Evolutionary conservation across 2,329 filamentous ascomycete genomes (phyloP), one percentile per base, ranked within the genome.

Genomic region (Monosporascus ibericus): DNA sequence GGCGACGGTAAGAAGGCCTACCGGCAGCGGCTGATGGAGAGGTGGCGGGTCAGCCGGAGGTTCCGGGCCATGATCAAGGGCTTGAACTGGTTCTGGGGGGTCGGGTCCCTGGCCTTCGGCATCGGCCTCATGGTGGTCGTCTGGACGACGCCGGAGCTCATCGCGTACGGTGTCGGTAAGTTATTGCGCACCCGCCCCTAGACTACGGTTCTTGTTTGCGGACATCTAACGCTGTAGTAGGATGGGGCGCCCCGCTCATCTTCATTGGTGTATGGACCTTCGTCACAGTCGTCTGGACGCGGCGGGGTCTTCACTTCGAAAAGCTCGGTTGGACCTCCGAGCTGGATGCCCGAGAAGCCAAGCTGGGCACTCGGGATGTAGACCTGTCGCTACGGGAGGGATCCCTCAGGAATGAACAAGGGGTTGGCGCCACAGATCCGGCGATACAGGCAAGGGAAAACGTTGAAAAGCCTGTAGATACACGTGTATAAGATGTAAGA

Each of bases 41-140:
- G 80, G 55, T 83, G 82, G 56, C 69, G 76, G 14, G 75, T 75
- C 3, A 83, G 79, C 52, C 73, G 73, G 51, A 71, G 73, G 50
- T 83, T 84, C 59, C 70, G 79, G 44, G 69, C 69, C 27, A 76
- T 82, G 72, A 70, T 83, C 5, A 74, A 74, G 48, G 70, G 74
- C 48, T 72, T 81, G 65, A 81, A 81, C 55, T 75, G 76, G 58
- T 81, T 82, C 60, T 83, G 80, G 80, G 78, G 73, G 1, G 71
- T 76, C 14, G 78, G 78, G 1, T 71, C 74, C 1, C 63, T 80
- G n/a, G 48, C 77, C 6, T 69, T 69, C 42, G 77, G 76, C 1
- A 68, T 71, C 5, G 72, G 69, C 18, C 72, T 75, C 17, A 72
- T 78, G 11, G 72, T 71, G 0, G 68, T 79, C 3, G 64, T 80